Conservation (phyloP, 2,329 filamentous ascomycete genomes). For the Ceratocystis variospora region DNA sequence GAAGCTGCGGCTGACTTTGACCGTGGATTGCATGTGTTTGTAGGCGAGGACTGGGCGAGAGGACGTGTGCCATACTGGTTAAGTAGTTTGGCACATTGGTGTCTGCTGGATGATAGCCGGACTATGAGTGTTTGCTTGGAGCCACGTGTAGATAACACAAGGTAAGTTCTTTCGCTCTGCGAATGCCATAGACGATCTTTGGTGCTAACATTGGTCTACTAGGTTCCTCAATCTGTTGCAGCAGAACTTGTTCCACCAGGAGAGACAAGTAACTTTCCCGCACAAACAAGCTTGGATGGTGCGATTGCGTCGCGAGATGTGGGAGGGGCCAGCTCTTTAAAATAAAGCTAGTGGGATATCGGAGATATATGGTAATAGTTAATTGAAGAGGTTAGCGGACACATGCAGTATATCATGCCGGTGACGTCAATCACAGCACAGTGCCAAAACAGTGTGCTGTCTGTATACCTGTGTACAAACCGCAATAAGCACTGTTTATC, state of each 20-base stretch:
- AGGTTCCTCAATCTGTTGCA: conserved; percentile 48
- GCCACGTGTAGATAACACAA: conserved; percentile 78
- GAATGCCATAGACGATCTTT: neutral
- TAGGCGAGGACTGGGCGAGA: conserved; percentile 85
- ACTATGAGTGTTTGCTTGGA: conserved; percentile 78
- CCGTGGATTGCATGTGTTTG: conserved; percentile 71
- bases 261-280: conserved; percentile 72
- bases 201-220: neutral
- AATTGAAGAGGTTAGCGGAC: neutral
- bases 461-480: neutral
- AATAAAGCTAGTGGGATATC: neutral
- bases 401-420: neutral
- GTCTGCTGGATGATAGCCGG: conserved; percentile 60
- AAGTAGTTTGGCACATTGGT: conserved; percentile 75
- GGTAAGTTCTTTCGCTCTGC: conserved; percentile 39
- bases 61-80: conserved; percentile 75
- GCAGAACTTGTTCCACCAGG: conserved; percentile 66
- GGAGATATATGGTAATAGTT: too few relatives aligned
- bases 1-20: conserved; percentile 61
- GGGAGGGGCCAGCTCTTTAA: conserved; percentile 54
- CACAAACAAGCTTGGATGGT: conserved; percentile 89
- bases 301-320: conserved; percentile 64
- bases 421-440: neutral
- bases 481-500: neutral
- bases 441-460: neutral